Conservation (phyloP, 148 eudicot genomes). For the Cornus suecica region DNA sequence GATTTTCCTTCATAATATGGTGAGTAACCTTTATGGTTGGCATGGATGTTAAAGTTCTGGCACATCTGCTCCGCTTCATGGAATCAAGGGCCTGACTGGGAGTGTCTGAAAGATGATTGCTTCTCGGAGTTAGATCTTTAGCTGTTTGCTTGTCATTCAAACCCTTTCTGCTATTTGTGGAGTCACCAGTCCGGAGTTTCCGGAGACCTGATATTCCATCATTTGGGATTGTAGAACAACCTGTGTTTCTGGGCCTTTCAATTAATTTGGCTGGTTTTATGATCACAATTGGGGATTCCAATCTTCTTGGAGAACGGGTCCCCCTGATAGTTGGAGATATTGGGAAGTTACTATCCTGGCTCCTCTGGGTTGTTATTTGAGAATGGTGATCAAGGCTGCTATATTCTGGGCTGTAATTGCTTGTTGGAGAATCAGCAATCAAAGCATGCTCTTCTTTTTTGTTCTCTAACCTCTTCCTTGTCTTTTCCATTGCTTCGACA, state of each 20-base stretch:
- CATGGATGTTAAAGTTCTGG: conserved; percentile 27
- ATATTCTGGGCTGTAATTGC: conserved; percentile 13
- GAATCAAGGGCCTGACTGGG: conserved; percentile 18
- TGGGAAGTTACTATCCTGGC: conserved; percentile 11
- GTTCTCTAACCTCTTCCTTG: conserved; percentile 29
- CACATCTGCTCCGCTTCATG: conserved; percentile 25
- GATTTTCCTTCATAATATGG: conserved; percentile 22
- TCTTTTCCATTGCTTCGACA: conserved; percentile 65
- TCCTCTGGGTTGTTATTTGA: background rate
- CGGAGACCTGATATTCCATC: conserved; percentile 27
- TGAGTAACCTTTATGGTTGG: conserved; percentile 26
- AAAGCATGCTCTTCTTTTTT: conserved; percentile 24
- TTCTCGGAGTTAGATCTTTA: conserved; percentile 29
- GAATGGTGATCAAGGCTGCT: conserved; percentile 15
- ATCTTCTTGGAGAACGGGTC: conserved; percentile 18
- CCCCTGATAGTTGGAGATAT: conserved; percentile 22
- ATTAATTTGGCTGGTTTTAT: conserved; percentile 30
- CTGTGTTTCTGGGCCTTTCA: conserved; percentile 24
- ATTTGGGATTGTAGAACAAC: conserved; percentile 10
- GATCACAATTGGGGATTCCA: conserved; percentile 23
- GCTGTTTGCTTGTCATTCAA: conserved; percentile 23
- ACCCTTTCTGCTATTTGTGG: conserved; percentile 15
- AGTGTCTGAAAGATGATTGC: conserved; percentile 24
- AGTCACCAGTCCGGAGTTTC: conserved; percentile 23
- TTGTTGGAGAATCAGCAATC: conserved; percentile 23